Conservation (phyloP, 176 grass and related monocot species). For the barley (Hordeum vulgare) region DNA sequence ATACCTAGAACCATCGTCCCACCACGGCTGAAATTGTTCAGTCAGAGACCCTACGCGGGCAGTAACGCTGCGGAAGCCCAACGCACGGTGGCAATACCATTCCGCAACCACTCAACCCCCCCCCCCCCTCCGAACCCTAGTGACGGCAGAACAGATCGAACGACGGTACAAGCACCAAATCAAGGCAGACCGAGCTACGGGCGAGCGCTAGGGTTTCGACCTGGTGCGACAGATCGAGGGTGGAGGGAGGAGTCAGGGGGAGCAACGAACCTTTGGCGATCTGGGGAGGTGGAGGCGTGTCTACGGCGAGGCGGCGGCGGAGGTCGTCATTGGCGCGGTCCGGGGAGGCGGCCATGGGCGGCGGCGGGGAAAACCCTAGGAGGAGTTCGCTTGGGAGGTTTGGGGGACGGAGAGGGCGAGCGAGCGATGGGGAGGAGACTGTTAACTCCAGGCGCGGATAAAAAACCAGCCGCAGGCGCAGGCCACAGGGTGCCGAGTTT, state of each 20-base stretch:
- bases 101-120: background rate
- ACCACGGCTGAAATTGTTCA: background rate
- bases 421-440: background rate
- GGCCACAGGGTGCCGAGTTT: conserved; percentile 9
- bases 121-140: background rate
- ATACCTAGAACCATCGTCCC: background rate
- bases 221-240: conserved; percentile 2
- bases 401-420: conserved; percentile 15
- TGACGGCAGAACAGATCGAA: background rate
- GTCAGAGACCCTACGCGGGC: background rate
- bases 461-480: conserved; percentile 1
- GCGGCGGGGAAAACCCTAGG: conserved; percentile 53
- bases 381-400: conserved; percentile 24
- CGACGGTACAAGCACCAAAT: background rate
- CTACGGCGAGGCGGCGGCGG: conserved; percentile 55
- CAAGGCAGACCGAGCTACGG: background rate
- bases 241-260: background rate
- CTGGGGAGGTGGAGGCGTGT: conserved; percentile 46
- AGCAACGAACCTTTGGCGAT: conserved; percentile 53
- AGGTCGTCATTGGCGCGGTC: conserved; percentile 60
- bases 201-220: conserved; percentile 21
- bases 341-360: conserved; percentile 47
- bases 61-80: conserved; percentile 1
- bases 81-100: background rate
- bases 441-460: conserved; percentile 27